Conservation (phyloP, 495 filamentous ascomycete species). For the Aspergillus bridgeri region DNA sequence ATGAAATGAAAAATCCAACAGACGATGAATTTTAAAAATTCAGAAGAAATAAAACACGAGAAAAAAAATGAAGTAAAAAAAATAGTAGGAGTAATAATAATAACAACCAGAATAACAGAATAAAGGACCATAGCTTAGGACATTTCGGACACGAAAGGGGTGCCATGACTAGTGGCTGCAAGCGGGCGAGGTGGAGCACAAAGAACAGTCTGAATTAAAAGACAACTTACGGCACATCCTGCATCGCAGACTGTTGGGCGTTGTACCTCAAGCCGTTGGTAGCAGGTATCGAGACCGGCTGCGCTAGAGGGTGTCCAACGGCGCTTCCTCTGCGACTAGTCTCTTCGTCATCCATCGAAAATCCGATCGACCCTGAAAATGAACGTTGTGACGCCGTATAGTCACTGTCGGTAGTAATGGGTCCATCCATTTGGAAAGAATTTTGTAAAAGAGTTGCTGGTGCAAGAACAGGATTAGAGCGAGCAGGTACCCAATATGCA, state of each 20-base stretch:
- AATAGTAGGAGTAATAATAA: constrained; percentile 5
- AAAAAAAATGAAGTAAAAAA: constrained; percentile 25
- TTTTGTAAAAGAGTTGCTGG: constrained; percentile 36
- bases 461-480: constrained; percentile 17
- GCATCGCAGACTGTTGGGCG: constrained; percentile 41
- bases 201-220: constrained; percentile 39
- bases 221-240: constrained; percentile 49
- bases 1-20: not conserved
- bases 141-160: constrained; percentile 36
- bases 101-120: constrained; percentile 10
- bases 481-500: constrained; percentile 7
- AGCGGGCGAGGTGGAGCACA: constrained; percentile 33
- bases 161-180: constrained; percentile 37
- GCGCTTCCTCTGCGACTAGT: constrained; percentile 39
- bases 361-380: constrained; percentile 31
- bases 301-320: constrained; percentile 31
- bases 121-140: constrained; percentile 14
- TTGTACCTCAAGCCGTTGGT: constrained; percentile 48
- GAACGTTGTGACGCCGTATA: constrained; percentile 34
- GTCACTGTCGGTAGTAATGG: constrained; percentile 40
- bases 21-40: constrained; percentile 2
- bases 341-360: constrained; percentile 42
- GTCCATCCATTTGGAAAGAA: constrained; percentile 36
- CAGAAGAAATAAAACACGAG: constrained; percentile 15
- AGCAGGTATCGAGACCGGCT: constrained; percentile 40